These are phyloP conservation scores for Umbilicaria muhlenbergii DNA, from an alignment of 495 filamentous ascomycete genomes.

Conservation along the genomic window DNA sequence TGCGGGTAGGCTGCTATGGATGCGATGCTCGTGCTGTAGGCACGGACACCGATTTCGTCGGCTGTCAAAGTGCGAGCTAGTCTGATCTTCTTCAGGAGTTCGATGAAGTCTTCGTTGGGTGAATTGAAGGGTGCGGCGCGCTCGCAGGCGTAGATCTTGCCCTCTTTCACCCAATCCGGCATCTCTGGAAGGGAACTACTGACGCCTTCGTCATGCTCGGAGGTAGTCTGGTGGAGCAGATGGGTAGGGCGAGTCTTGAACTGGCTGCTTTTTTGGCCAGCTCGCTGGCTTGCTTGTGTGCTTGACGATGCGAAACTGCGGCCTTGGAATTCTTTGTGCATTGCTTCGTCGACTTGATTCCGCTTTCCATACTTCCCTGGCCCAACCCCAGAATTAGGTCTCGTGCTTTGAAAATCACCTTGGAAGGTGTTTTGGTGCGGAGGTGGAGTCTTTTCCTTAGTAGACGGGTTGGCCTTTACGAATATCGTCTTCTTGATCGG, in stretches of 20 bases:
- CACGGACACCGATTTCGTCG: slow-evolving; percentile 69
- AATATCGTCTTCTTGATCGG: neutral
- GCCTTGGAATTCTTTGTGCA: slow-evolving; percentile 9
- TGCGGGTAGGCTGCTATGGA: slow-evolving; percentile 71
- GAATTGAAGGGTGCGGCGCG: slow-evolving; percentile 53
- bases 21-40: slow-evolving; percentile 80
- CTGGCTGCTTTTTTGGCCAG: neutral
- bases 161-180: slow-evolving; percentile 51
- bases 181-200: slow-evolving; percentile 32
- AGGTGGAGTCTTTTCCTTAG: slow-evolving; percentile 5
- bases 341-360: slow-evolving; percentile 8
- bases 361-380: neutral
- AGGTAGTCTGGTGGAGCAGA: slow-evolving; percentile 51
- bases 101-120: slow-evolving; percentile 66
- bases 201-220: slow-evolving; percentile 45
- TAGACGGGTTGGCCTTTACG: slow-evolving; percentile 4
- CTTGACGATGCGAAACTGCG: slow-evolving; percentile 11
- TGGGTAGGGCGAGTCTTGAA: slow-evolving; percentile 21
- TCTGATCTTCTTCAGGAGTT: slow-evolving; percentile 58
- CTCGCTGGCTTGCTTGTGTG: slow-evolving; percentile 2
- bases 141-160: slow-evolving; percentile 65
- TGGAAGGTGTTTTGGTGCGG: neutral
- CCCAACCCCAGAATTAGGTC: slow-evolving; percentile 22
- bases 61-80: slow-evolving; percentile 50
- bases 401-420: slow-evolving; percentile 37